Base-by-base conservation (phyloP, 495 filamentous ascomycete species). In the Chaetomium tenue region DNA sequence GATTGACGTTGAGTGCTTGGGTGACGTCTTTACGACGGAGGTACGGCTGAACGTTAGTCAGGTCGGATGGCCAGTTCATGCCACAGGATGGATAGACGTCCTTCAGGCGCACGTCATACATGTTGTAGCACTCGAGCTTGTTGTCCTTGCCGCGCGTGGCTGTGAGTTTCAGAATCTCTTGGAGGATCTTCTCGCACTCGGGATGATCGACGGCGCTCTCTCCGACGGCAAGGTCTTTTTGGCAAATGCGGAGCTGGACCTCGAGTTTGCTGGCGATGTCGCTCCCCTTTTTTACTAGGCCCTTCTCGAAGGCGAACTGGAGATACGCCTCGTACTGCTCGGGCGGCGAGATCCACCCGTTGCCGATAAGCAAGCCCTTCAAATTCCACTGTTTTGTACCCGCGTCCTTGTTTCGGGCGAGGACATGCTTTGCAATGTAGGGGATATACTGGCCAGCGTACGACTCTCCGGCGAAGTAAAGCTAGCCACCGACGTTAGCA, bases 391-490 rank as follows among this genome's bases (percentile, higher is more conserved):
- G 68, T n/a, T 72, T 68, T 11, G 70, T 71, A 16, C 63, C 66
- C 8, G 71, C 71, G 5, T 69, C 69, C 68, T 85, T 83, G 76
- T 98, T 98, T 42, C 92, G 91, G 23, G 90, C 86, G 56, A 96
- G 82, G 52, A 98, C 94, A 25, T 88, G 89, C 64, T 87, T 86
- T 11, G 95, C 91, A 63, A 98, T 93, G 73, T 98, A 96, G 16
- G 94, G 94, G 60, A 98, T 98, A 77, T 98, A 87, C 74, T 98
- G 95, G 39, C 94, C 94, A 39, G 94, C 95, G 71, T 93, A 98
- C 2, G 94, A 98, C 78, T 98, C 94, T 23, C 94, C 94, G 0
- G 93, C 88, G 57, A 98, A 78, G 74, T 97, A 98, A 30, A 98
- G 78, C 94, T 98, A 68, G 51, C 44, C 28, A 15, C 59, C n/a